Evolutionary conservation across 805 yeast species (phyloP), one percentile per base, ranked within the genome.

Genomic region (Debaryomyces prosopidis): DNA sequence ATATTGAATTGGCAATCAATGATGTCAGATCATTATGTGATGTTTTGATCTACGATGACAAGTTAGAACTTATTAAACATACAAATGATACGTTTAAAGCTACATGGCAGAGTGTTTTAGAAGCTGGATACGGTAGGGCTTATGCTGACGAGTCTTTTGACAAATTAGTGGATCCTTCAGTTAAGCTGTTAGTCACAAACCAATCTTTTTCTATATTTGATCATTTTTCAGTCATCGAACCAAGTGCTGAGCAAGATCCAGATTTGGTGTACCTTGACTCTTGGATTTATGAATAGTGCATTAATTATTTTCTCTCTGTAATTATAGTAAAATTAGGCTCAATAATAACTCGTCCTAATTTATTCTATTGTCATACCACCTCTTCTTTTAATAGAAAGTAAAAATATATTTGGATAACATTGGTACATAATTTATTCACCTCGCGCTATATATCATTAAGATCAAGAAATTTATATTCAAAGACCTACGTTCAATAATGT

Each of bases 21-120:
- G 96, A 94, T 61, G 84, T 94, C 39, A 74, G 90, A 46, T 74
- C 95, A 0, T 70, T 94, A 17, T 89, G 97, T 63, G 95, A 90
- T 51, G 97, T 94, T 12, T 69, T 94, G 38, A 82, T 86, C 1
- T 89, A 77, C 63, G 99, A 94, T 58, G 96, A 90, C 56, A 87
- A 84, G 62, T 62, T 94, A 41, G 97, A 90, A 59, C 71, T 76
- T 44, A 72, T 82, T 2, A 55, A 53, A 20, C 74, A 75, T 35
- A 71, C 79, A 23, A 83, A 72, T 2, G 79, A 84, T 51, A 77
- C 82, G 36, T 92, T 85, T 65, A 81, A 78, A 55, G 94, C 95
- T 0, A 86, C 96, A 1, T 84, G 92, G 82, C 89, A 85, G 54
- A 84, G 91, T 58, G 83, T 87, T 1, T 63, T 86, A 36, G 91